A percentile compares a stretch with the other conserved stretches of the same genome.
These are phyloP conservation scores for Rhodotorula sphaerocarpa DNA, from an alignment of 768 basidiomycete species.

Conservation along the genomic window DNA sequence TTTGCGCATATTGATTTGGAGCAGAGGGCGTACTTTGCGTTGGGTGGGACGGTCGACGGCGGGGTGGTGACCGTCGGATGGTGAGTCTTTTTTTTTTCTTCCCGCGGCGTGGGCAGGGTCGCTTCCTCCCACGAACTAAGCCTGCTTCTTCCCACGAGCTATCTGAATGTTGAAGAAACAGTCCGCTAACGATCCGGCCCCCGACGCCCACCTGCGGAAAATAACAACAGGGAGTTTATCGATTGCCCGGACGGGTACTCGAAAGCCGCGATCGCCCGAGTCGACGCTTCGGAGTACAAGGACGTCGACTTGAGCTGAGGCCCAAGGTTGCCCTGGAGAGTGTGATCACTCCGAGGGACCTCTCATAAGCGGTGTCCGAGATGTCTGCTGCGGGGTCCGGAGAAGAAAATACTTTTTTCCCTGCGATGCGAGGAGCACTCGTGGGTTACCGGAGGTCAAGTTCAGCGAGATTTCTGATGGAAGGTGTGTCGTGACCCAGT, in stretches of 20 bases:
- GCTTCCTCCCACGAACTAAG: neutral
- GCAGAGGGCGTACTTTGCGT: conserved; percentile 11
- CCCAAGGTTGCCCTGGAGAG: neutral
- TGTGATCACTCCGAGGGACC: no score
- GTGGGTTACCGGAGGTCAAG: no score
- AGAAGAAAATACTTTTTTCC: no score
- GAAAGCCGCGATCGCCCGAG: neutral
- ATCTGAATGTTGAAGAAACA: no score
- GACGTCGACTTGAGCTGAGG: conserved; percentile 7
- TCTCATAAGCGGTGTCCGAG: no score
- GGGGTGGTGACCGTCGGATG: conserved; percentile 10
- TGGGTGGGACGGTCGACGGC: conserved; percentile 6
- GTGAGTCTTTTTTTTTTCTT: neutral
- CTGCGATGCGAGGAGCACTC: no score
- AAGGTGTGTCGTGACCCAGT: no score
- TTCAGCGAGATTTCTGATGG: no score
- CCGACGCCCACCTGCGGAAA: no score
- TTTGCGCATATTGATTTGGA: conserved; percentile 22
- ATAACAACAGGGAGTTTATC: conserved; percentile 20
- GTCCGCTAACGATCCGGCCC: no score
- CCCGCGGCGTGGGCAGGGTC: neutral
- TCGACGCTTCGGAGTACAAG: neutral
- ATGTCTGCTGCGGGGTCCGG: no score
- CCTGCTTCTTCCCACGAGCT: no score
- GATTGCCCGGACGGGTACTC: conserved; percentile 20